Percentiles rank a stretch among this genome's conserved stretches.
Conservation (phyloP, 345 rosid genomes). For the Aethionema arabicum region DNA sequence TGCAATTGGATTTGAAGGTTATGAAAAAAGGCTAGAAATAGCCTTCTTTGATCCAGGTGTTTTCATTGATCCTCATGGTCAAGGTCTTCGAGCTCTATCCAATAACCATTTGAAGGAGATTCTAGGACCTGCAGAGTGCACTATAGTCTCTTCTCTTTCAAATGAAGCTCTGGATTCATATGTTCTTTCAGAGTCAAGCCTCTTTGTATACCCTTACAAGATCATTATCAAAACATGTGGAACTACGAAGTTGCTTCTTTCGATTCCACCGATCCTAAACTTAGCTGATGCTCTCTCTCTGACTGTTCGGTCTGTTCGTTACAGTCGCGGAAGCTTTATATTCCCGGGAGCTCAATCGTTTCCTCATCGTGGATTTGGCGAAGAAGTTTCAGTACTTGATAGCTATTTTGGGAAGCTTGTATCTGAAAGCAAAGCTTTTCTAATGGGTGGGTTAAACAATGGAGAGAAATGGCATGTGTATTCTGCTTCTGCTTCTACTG, state of each 20-base stretch:
- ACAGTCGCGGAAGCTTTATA: conserved; percentile 49
- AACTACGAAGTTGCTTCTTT: conserved; percentile 22
- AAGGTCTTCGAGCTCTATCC: conserved; percentile 43
- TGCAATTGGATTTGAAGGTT: conserved; percentile 55
- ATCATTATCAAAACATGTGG: too few species aligned
- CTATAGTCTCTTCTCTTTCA: conserved; percentile 42
- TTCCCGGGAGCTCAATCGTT: conserved; percentile 42
- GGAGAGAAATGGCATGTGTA: too few species aligned
- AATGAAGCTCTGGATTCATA: conserved; percentile 30
- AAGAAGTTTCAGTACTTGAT: conserved; percentile 44
- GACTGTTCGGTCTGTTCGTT: conserved; percentile 38
- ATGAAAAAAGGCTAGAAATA: conserved; percentile 47
- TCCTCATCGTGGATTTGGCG: conserved; percentile 47
- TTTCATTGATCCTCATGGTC: conserved; percentile 36
- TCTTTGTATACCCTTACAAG: too few species aligned
- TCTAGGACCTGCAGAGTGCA: conserved; percentile 46
- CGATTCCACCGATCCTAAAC: conserved; percentile 43
- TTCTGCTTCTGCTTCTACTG: not conserved
- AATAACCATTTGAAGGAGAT: conserved; percentile 41
- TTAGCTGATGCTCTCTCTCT: conserved; percentile 40
- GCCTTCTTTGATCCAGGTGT: conserved; percentile 39
- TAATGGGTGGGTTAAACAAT: conserved; percentile 24
- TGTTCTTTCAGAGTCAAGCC: too few species aligned
- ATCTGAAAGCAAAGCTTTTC: conserved; percentile 33
- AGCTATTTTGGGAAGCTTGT: conserved; percentile 39